These are phyloP conservation scores for Ampelocalamus luodianensis DNA, from an alignment of 176 grass and related monocot genomes.

Conservation along the genomic window DNA sequence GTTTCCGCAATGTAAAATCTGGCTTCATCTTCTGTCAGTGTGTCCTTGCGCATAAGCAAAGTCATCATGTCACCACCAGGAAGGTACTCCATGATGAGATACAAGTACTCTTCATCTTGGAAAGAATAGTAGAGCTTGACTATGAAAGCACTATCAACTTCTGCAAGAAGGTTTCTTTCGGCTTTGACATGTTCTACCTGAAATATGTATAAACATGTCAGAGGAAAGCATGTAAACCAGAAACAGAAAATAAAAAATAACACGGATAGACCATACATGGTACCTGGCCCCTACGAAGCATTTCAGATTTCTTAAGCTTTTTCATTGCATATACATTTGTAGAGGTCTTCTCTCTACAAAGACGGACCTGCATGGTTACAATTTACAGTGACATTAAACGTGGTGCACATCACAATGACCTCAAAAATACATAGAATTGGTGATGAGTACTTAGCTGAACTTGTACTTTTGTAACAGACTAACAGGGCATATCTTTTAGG, in stretches of 20 bases:
- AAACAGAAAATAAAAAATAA: conserved; percentile 45
- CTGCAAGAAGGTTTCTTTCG: conserved; percentile 98
- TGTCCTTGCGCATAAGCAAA: conserved; percentile 97
- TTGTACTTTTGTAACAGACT: neutral
- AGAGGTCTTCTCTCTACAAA: conserved; percentile 90
- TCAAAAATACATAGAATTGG: conserved; percentile 10
- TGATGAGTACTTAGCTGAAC: neutral
- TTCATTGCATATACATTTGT: conserved; percentile 98
- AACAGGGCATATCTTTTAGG: conserved; percentile 10
- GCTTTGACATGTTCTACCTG: conserved; percentile 99
- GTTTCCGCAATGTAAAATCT: conserved; percentile 98
- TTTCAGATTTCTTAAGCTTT: conserved; percentile 99
- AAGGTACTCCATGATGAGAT: conserved; percentile 99
- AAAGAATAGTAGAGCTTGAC: conserved; percentile 98
- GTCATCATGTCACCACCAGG: conserved; percentile 99
- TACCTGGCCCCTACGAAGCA: conserved; percentile 99
- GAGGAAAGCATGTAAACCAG: conserved; percentile 22
- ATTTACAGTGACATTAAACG: conserved; percentile 23
- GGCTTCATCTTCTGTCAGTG: conserved; percentile 87
- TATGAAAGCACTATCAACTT: conserved; percentile 96
- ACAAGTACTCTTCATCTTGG: conserved; percentile 94
- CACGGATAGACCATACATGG: conserved; percentile 36
- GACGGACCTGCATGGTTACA: conserved; percentile 76
- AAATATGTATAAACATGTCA: conserved; percentile 39
- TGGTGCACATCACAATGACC: conserved; percentile 4